These are phyloP conservation scores for Pistacia vera DNA, from an alignment of 345 rosid species.

Conservation along the genomic window DNA sequence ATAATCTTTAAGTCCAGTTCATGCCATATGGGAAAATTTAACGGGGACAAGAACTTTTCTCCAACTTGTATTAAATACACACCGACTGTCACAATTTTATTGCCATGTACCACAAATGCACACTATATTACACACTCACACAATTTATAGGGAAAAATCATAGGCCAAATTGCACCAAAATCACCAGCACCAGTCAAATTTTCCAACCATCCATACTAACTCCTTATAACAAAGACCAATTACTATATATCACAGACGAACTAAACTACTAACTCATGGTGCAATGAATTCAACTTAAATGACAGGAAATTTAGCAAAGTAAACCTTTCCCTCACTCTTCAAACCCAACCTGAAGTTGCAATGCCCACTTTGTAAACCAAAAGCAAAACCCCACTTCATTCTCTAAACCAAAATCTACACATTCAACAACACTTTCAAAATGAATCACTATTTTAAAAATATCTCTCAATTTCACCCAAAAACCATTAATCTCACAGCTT, in stretches of 20 bases:
- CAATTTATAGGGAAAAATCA: neutral
- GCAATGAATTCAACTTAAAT: neutral
- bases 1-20: too few species aligned
- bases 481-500: neutral
- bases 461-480: conserved; percentile 10
- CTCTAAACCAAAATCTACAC: neutral
- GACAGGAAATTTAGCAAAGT: neutral
- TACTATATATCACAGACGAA: neutral
- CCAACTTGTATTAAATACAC: neutral
- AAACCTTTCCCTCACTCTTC: neutral
- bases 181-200: neutral
- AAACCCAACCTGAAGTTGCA: neutral
- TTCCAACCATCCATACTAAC: neutral
- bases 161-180: neutral
- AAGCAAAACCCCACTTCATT: neutral
- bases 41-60: neutral
- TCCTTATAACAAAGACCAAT: too few species aligned
- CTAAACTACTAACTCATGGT: neutral
- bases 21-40: neutral
- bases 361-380: neutral
- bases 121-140: neutral
- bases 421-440: neutral
- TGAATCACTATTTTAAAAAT: neutral
- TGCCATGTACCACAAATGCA: neutral
- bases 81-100: neutral